Base-by-base conservation (phyloP, 176 grass and related monocot genomes). In the Aegilops longissima region DNA sequence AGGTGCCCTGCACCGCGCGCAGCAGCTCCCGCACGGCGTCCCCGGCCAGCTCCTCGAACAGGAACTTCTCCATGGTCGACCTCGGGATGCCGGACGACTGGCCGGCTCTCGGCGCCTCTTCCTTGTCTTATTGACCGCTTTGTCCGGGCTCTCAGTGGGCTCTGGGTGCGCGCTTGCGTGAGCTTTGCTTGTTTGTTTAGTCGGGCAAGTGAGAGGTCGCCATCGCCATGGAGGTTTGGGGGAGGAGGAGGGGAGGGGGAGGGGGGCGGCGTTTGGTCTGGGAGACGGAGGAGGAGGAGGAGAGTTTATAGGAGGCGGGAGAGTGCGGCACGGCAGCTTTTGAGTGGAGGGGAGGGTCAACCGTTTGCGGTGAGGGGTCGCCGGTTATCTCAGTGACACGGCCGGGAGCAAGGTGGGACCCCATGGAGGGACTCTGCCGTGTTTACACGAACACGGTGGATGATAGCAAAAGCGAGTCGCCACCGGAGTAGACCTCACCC, bases 21-120 rank as follows among this genome's bases (percentile, higher is more conserved):
- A 93, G 20, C 0, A 99, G 12, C 89, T 97, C 94, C 73, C 90
- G 92, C 67, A 94, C 20, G 29, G 95, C 85, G 77, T 97, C 94
- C 0, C 84, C 78, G 2, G 90, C 97, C 1, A 99, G 85, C 77
- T 99, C 80, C 1, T 82, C 89, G 12, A 92, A 30, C 39, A 98
- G 80, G 30, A 86, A 4, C 51, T 6, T 12, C 20, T 91, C 81
- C 89, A 90, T 87, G 12, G 11, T 14, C 12, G 31, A 65, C 20
- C 56, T 9, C 56, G 56, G 56, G 56, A 21, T 59, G 56, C 56
- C 56, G 56, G 1, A 59, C 6, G 56, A 21, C 18, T 54, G 51
- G 14, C 47, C 17, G 5, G 4, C 23, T 68, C 17, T 8, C 13
- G 8, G 1, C 12, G 10, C 31, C 10, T 5, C n/a, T 12, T 65